Base-by-base conservation (phyloP, 1,284 basidiomycete genomes). In the Sporisorium reilianum region DNA sequence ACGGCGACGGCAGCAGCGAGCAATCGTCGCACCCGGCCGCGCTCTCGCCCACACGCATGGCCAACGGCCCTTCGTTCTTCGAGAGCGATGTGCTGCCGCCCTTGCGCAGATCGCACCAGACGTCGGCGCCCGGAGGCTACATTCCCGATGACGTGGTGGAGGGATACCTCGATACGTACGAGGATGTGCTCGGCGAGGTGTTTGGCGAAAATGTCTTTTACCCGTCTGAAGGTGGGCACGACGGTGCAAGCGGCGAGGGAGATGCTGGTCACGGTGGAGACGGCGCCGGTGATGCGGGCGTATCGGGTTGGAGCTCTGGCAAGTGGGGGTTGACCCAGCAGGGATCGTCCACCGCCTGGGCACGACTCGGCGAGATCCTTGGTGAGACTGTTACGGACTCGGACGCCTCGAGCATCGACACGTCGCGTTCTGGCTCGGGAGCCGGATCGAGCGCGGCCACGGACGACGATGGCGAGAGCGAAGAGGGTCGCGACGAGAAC, bases 71-170 rank as follows among this genome's bases (percentile, higher is more conserved):
- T 10, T 76, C 67, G n/a, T 79, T 80, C 74, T 81, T 81, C 41
- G 87, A 87, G 36, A 81, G 83, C 28, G 88, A 88, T 36, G 83
- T 87, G 5, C 87, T 89, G 81, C 88, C 88, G 16, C 87, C 88
- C 1, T 51, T 78, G 40, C 73, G 78, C 0, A 82, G 84, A 6
- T 72, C 81, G 10, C 74, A 84, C 53, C 75, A 86, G 79, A 68
- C 67, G 1, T 76, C 83, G 25, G 80, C 84, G 45, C 82, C 81
- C 14, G 76, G 84, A 50, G 82, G 86, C 9, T 88, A 88, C 74
- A 87, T 87, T 50, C 86, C 87, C 0, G 87, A 88, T 68, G 85
- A 86, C 26, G 85, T 88, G 56, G 86, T 87, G 45, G 87, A 88
- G 41, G 87, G 86, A 42, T 88, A 87, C 84, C 79, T 88, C 62